Conservation (phyloP, 306 rosid species). For the Chamaecrista fasciculata region DNA sequence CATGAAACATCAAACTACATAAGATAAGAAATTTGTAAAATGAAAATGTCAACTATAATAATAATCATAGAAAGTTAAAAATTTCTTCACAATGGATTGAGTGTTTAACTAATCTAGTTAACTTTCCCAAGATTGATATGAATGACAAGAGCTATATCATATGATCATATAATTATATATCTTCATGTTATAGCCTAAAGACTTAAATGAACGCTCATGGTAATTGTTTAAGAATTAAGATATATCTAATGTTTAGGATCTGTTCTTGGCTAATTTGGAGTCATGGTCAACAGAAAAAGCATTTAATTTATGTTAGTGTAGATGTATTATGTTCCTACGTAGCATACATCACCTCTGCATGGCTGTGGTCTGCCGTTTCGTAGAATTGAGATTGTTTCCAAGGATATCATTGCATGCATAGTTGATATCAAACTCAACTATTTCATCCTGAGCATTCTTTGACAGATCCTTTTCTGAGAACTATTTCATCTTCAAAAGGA, state of each 20-base stretch:
- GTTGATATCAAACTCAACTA: background rate
- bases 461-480: no score
- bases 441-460: no score
- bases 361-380: background rate
- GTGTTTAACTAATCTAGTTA: background rate
- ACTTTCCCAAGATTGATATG: background rate
- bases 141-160: background rate
- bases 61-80: background rate
- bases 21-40: background rate
- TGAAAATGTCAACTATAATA: background rate
- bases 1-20: background rate
- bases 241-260: background rate
- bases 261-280: background rate
- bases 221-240: background rate
- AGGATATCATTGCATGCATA: constrained; percentile 2
- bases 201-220: background rate
- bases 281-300: background rate
- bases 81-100: background rate
- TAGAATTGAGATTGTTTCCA: constrained; percentile 14
- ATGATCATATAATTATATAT: background rate
- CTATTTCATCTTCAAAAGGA: constrained; percentile 10
- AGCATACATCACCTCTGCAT: background rate
- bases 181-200: background rate
- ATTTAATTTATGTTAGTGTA: background rate
- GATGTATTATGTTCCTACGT: background rate